Evolutionary conservation across 108 stramenopile genomes (phyloP).

Genomic region (Stephanodiscus triporus): DNA sequence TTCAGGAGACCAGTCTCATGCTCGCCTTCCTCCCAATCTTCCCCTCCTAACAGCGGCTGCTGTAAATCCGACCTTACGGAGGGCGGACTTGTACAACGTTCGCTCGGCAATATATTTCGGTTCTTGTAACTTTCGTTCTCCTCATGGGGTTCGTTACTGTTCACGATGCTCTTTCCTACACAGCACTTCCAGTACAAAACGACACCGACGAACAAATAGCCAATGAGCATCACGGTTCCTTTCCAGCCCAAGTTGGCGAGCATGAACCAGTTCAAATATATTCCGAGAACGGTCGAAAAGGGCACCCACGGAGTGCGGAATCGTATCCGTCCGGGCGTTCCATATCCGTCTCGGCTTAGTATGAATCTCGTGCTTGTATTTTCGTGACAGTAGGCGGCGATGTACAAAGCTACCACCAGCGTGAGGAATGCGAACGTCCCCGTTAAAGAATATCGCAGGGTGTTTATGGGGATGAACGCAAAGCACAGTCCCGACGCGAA

Average conservation of each 20-base stretch:
- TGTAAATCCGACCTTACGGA: not conserved
- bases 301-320: slow-evolving; percentile 83
- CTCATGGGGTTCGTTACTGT: not conserved
- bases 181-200: slow-evolving; percentile 44
- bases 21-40: not conserved
- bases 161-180: not conserved
- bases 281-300: slow-evolving; percentile 71
- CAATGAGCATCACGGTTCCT: slow-evolving; percentile 62
- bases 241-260: slow-evolving; percentile 68
- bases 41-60: not conserved
- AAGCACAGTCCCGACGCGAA: slow-evolving; percentile 32
- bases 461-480: slow-evolving; percentile 10
- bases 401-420: slow-evolving; percentile 25
- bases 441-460: slow-evolving; percentile 19
- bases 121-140: not conserved
- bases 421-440: slow-evolving; percentile 26
- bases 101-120: not conserved
- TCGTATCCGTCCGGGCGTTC: slow-evolving; percentile 10
- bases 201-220: slow-evolving; percentile 58
- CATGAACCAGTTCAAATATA: slow-evolving; percentile 88
- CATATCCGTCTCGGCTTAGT: slow-evolving; percentile 34
- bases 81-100: not conserved
- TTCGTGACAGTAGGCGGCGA: slow-evolving; percentile 23
- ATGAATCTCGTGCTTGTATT: slow-evolving; percentile 9
- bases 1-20: not conserved